Conservation (phyloP, 495 filamentous ascomycete species). For the Lineolata rhizophorae region DNA sequence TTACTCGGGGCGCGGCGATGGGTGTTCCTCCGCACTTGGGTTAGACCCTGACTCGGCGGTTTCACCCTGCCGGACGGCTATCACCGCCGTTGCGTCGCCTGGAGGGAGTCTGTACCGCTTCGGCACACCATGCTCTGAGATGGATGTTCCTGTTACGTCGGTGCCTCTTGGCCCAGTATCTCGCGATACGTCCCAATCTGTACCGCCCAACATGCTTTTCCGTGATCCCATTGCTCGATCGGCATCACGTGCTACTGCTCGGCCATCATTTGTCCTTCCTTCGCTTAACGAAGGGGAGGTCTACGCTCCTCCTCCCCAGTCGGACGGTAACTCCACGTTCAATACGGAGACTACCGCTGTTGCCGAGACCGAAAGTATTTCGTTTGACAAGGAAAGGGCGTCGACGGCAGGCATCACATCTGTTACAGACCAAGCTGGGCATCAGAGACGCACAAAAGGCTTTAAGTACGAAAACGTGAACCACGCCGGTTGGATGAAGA, state of each 20-base stretch:
- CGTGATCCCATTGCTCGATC: constrained; percentile 29
- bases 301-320: constrained; percentile 15
- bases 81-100: constrained; percentile 17
- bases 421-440: no score
- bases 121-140: constrained; percentile 64
- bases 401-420: no score
- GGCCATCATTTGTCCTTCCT: constrained; percentile 34
- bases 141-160: constrained; percentile 71
- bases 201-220: constrained; percentile 79
- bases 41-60: constrained; percentile 9
- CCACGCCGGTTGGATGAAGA: constrained; percentile 79
- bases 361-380: no score
- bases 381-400: no score
- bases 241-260: constrained; percentile 17
- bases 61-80: constrained; percentile 14
- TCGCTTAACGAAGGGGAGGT: constrained; percentile 27
- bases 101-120: constrained; percentile 35
- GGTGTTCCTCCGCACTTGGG: constrained; percentile 4
- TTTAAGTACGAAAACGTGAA: constrained; percentile 25
- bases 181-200: constrained; percentile 61
- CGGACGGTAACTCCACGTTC: background rate
- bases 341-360: no score
- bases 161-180: constrained; percentile 44
- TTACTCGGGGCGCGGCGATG: no score
- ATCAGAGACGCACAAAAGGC: no score